Base-by-base conservation (phyloP, 192 early-diverging fungal genomes). In the Backusella tarrabulga region DNA sequence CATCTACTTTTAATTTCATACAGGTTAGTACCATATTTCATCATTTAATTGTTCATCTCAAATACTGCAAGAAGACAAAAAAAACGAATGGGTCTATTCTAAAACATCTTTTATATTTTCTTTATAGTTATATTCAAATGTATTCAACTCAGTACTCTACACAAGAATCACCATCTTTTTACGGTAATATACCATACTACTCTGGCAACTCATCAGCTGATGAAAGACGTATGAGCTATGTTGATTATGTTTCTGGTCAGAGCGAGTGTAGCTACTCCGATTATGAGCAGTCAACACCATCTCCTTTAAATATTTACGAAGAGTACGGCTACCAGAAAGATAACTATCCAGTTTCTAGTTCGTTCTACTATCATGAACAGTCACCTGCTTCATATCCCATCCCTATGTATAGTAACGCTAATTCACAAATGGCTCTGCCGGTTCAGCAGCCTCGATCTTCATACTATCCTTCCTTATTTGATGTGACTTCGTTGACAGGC, bases 221-320 rank as follows among this genome's bases (percentile, higher is more conserved):
- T 14, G 56, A 63, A 29, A 26, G 56, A 63, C 21, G 56, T 14
- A 67, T 75, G 38, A 77, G 69, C 17, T 77, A 72, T 77, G 69
- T 70, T 36, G 76, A 77, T 19, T 50, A 34, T 2, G 23, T 77
- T n/a, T 63, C 76, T 52, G 68, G 76, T 29, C 76, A 60, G 29
- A 56, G 76, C 23, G 69, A 71, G 23, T 50, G 69, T 6, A 69
- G 76, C 15, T 38, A 66, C 5, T 77, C 76, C 14, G 76, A 77
- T 54, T 72, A 72, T 34, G 76, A 77, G 19, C 76, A 72, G 36
- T 70, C 70, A 34, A 70, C 76, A 34, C 68, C 69, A 21, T 77
- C 76, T 36, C 76, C 71, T 1, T 44, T 44, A 19, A 40, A 72
- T 32, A 8, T 32, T 32, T 54, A 72, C 23, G 71, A 72, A 50